Base-by-base conservation (phyloP, 371 early-diverging fungal genomes). In the Gilbertella persicaria region DNA sequence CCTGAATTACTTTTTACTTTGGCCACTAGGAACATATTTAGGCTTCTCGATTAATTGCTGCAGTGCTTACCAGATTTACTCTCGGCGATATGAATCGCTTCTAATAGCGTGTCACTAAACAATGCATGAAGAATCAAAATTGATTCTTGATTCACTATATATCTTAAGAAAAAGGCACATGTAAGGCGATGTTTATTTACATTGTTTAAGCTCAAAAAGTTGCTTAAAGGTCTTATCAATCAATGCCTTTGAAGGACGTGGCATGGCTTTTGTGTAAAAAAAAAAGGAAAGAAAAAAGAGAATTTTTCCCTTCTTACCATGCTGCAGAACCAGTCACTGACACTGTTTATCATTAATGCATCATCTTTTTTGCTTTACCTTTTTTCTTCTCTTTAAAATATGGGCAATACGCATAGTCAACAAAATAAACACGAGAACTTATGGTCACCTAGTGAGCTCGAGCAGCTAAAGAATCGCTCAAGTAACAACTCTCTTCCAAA, bases 1-100 rank as follows among this genome's bases (percentile, higher is more conserved):
- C 53, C 62, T 29, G 67, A 54, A 33, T 58, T 40, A 40, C 52
- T 36, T 23, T 20, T 39, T 20, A 57, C 13, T 37, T 50, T 48
- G 24, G 33, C 54, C 12, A 60, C 60, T 60, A 28, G n/a, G n/a
- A n/a, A n/a, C n/a, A n/a, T n/a, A n/a, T n/a, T n/a, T n/a, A n/a
- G 19, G 20, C 20, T 25, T 17, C 2, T 12, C n/a, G 5, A 3
- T 12, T 17, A n/a, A 26, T 21, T 16, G 12, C 5, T 10, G 0
- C 10, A 2, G 0, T 13, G 1, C 41, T 46, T 54, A 63, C 67
- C 67, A 50, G 60, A 53, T 19, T 59, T 52, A 29, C 37, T 50
- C 17, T 67, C 67, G 17, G 50, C 21, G 26, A 67, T 45, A 39
- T 67, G 56, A 6, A 67, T 39, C 0, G 67, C 55, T 25, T 67